Conservation (phyloP, 177 flowering plant species). For the Vitis hybrid region DNA sequence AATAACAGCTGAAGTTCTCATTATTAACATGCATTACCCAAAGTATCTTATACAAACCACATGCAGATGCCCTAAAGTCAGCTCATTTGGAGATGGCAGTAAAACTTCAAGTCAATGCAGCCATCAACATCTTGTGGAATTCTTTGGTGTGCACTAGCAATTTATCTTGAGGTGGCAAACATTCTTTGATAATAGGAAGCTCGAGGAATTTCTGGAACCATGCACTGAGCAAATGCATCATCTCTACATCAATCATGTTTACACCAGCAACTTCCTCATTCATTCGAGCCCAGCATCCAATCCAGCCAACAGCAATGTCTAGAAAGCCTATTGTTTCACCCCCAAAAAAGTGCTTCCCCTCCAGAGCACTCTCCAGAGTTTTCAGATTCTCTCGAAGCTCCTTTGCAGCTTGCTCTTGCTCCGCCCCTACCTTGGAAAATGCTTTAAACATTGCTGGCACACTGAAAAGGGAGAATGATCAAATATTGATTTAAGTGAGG, state of each 20-base stretch:
- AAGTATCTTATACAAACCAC: background rate
- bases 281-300: constrained; percentile 22
- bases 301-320: constrained; percentile 31
- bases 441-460: constrained; percentile 11
- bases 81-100: background rate
- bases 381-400: constrained; percentile 28
- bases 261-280: constrained; percentile 22
- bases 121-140: constrained; percentile 18
- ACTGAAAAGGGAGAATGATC: constrained; percentile 11
- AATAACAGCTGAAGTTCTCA: too few relatives aligned
- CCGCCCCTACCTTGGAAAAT: constrained; percentile 16
- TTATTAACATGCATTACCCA: too few relatives aligned
- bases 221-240: constrained; percentile 23
- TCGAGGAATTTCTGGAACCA: constrained; percentile 26
- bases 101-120: constrained; percentile 20
- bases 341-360: constrained; percentile 26
- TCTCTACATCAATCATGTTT: constrained; percentile 24
- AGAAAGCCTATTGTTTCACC: constrained; percentile 28
- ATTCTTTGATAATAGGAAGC: constrained; percentile 26
- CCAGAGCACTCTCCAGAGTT: constrained; percentile 23
- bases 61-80: background rate
- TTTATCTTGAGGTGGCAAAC: constrained; percentile 25
- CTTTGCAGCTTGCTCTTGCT: constrained; percentile 11
- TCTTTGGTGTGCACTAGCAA: constrained; percentile 18
- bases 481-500: background rate